A percentile compares a stretch with the other conserved stretches of the same genome.
Evolutionary conservation across 75 land plant species (phyloP).

Genomic region (Cunninghamia lanceolata): DNA sequence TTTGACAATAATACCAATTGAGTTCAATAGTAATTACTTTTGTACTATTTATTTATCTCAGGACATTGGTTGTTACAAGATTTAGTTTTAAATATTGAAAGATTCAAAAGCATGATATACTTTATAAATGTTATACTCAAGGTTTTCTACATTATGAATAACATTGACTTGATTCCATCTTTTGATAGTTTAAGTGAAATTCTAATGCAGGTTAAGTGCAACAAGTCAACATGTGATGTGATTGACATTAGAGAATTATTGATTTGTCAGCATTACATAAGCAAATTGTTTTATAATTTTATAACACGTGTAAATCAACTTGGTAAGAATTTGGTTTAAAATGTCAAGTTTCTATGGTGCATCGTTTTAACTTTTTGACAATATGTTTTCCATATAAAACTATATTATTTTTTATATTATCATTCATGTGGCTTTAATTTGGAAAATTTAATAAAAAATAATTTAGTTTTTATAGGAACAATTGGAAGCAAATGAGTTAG

Average conservation of each 20-base stretch:
- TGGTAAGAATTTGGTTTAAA: conserved; percentile 34
- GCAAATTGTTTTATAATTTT: conserved; percentile 62
- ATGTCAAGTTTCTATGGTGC: no score
- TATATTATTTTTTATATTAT: no score
- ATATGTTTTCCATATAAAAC: no score
- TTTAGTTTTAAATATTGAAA: not conserved
- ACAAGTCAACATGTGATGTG: conserved; percentile 56
- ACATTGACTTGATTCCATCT: not conserved
- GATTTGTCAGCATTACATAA: conserved; percentile 50
- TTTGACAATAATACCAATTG: no score
- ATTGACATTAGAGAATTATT: conserved; percentile 54
- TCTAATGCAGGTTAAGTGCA: conserved; percentile 54
- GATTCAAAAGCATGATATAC: not conserved
- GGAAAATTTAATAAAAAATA: no score
- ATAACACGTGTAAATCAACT: conserved; percentile 60
- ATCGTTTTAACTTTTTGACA: no score
- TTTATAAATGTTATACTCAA: not conserved
- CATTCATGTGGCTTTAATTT: no score
- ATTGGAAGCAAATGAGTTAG: not conserved
- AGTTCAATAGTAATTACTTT: no score
- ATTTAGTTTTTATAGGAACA: not conserved
- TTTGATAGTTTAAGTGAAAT: not conserved
- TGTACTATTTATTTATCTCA: not conserved
- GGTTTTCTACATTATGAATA: not conserved
- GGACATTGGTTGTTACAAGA: not conserved